Percentiles rank a stretch among this genome's conserved stretches.
phyloP scores from a whole-genome alignment of 2,329 filamentous ascomycete species.

The Colletotrichum sp. region DNA sequence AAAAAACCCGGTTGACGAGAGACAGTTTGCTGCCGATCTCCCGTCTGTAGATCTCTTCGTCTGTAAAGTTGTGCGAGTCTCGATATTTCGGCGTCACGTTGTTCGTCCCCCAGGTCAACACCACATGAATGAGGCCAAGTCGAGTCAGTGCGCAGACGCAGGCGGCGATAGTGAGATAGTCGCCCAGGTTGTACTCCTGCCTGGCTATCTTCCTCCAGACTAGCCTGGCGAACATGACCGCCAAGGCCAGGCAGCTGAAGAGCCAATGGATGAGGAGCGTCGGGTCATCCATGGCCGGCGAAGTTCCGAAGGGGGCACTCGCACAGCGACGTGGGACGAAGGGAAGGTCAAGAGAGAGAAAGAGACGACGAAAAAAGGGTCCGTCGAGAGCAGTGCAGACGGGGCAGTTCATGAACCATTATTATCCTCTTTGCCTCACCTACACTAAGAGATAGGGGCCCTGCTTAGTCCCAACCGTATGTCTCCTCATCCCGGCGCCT shows the following conservation, averaged over 20 bases:
- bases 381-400: neutral
- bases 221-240: conserved; percentile 25
- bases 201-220: conserved; percentile 22
- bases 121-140: conserved; percentile 34
- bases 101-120: conserved; percentile 39
- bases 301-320: neutral
- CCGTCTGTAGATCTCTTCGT: conserved; percentile 34
- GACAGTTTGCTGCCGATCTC: conserved; percentile 38
- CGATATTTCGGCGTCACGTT: conserved; percentile 31
- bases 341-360: neutral
- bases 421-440: neutral
- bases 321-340: neutral
- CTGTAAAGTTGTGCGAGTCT: conserved; percentile 28
- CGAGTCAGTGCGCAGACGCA: conserved; percentile 33
- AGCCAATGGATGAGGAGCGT: conserved; percentile 27
- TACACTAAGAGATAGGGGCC: neutral
- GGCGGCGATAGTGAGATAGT: conserved; percentile 40
- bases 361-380: conserved; percentile 7
- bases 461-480: neutral
- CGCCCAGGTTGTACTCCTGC: conserved; percentile 24
- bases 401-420: conserved; percentile 15
- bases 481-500: neutral
- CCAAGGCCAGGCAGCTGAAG: conserved; percentile 27
- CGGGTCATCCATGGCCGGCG: conserved; percentile 23
- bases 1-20: conserved; percentile 34